Evolutionary conservation across 257 asterid species (phyloP).

Genomic region (Anisodus tanguticus): DNA sequence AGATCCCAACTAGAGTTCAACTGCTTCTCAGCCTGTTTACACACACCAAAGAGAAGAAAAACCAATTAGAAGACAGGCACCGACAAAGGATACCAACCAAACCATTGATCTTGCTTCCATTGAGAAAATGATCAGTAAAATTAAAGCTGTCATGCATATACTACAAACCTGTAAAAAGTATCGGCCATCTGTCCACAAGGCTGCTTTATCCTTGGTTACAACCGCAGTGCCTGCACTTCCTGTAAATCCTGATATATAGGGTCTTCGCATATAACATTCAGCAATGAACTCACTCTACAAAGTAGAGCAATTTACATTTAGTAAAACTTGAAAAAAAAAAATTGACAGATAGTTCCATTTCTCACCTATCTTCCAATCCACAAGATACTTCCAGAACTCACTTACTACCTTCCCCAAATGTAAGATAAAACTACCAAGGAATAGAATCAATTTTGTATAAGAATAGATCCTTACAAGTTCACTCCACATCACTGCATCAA

Average conservation of each 20-base stretch:
- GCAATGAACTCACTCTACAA: constrained; percentile 95
- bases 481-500: background rate
- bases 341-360: background rate
- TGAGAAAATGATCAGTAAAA: constrained; percentile 25
- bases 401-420: background rate
- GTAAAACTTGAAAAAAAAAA: constrained; percentile 17
- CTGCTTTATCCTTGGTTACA: constrained; percentile 94
- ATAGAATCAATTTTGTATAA: background rate
- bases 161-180: constrained; percentile 86
- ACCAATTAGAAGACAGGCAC: constrained; percentile 10
- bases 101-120: background rate
- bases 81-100: constrained; percentile 21
- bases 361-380: background rate
- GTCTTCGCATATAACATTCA: constrained; percentile 87
- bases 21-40: constrained; percentile 86
- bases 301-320: constrained; percentile 30
- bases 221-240: constrained; percentile 99
- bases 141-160: constrained; percentile 12
- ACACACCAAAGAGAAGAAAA: constrained; percentile 24
- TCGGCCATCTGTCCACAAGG: constrained; percentile 97
- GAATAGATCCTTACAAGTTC: background rate
- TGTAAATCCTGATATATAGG: constrained; percentile 89
- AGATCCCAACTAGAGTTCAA: constrained; percentile 82
- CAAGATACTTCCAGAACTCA: background rate
- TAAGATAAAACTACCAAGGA: background rate